Conservation (phyloP, 768 basidiomycete species). For the Mycena amicta region DNA sequence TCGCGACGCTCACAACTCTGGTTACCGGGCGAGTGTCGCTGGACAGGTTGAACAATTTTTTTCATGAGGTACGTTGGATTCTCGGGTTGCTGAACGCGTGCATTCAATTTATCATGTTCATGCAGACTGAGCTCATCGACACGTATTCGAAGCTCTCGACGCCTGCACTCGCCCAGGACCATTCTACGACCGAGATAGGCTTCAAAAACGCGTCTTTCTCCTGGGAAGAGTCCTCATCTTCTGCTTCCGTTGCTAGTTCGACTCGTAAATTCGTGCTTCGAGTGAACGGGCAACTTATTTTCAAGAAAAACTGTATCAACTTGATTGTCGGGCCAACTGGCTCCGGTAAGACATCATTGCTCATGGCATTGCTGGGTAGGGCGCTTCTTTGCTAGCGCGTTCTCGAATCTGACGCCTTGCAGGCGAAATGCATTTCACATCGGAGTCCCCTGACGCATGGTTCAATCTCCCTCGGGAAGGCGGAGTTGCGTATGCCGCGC, state of each 20-base stretch:
- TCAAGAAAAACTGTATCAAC: conserved; percentile 55
- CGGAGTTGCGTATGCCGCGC: conserved; percentile 79
- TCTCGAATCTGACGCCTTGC: background rate
- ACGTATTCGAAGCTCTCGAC: conserved; percentile 36
- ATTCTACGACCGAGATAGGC: no score
- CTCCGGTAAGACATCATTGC: conserved; percentile 62
- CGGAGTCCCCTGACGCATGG: conserved; percentile 55
- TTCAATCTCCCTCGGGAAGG: conserved; percentile 67
- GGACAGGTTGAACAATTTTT: conserved; percentile 49
- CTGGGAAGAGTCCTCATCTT: no score
- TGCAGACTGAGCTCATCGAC: conserved; percentile 54
- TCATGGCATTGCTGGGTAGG: conserved; percentile 62
- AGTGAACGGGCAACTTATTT: conserved; percentile 52
- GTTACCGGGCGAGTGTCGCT: conserved; percentile 62
- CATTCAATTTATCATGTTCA: background rate
- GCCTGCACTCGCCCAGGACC: conserved; percentile 12
- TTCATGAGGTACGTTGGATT: conserved; percentile 40
- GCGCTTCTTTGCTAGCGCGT: conserved; percentile 22
- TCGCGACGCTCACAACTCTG: conserved; percentile 28
- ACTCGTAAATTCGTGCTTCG: conserved; percentile 52
- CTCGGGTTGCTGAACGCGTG: background rate
- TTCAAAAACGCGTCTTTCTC: conserved; percentile 56
- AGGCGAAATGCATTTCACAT: conserved; percentile 73
- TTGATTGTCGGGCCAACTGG: no score
- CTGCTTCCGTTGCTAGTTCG: conserved; percentile 35